Conservation (phyloP, 257 asterid species). For the Nicotiana benthamiana region DNA sequence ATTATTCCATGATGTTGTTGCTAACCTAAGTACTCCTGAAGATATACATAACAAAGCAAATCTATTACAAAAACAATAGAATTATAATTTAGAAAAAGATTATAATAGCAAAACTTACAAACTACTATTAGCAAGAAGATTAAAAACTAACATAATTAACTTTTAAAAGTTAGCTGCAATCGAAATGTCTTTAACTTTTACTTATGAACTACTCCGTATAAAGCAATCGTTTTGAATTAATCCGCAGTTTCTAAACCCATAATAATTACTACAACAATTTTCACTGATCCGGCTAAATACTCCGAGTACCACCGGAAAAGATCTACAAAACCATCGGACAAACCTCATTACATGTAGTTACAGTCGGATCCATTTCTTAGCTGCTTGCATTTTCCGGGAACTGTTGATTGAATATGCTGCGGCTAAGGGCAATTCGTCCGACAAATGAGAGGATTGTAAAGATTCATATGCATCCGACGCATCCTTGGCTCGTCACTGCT, state of each 20-base stretch:
- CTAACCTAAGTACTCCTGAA: too few species aligned
- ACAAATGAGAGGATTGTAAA: constrained; percentile 90
- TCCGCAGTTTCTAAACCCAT: background rate
- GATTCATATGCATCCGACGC: constrained; percentile 97
- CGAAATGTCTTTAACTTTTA: too few species aligned
- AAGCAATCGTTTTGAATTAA: background rate
- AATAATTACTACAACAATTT: background rate
- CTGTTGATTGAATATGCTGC: constrained; percentile 37
- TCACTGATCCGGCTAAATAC: background rate
- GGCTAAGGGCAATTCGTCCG: constrained; percentile 86
- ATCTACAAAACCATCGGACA: background rate
- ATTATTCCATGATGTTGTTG: too few species aligned
- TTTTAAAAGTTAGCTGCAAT: too few species aligned
- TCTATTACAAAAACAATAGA: too few species aligned
- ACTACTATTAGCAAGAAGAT: too few species aligned
- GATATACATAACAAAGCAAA: too few species aligned
- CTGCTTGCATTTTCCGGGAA: background rate
- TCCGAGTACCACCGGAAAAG: background rate
- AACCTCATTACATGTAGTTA: background rate
- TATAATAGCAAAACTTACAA: too few species aligned
- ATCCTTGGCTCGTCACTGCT: constrained; percentile 96
- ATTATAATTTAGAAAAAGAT: too few species aligned
- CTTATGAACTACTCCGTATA: too few species aligned
- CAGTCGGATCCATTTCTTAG: constrained; percentile 13
- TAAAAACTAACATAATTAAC: too few species aligned